These are phyloP conservation scores for Aspergillus jensenii DNA, from an alignment of 2,329 filamentous ascomycete genomes.

Conservation along the genomic window DNA sequence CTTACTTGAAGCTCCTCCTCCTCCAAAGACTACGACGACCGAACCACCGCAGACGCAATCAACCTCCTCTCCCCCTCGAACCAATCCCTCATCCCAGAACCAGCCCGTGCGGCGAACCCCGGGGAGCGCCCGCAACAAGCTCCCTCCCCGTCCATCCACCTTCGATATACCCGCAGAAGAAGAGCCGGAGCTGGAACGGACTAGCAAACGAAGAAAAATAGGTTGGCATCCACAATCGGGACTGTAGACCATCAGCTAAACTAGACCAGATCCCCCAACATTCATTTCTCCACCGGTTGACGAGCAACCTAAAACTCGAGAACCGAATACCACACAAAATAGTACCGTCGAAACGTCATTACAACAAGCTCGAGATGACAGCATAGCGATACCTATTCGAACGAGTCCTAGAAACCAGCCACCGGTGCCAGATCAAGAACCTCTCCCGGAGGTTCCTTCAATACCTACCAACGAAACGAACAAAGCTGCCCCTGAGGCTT, in stretches of 20 bases:
- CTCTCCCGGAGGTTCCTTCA: neutral
- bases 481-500: neutral
- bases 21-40: constrained; percentile 14
- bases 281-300: neutral
- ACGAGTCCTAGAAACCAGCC: neutral
- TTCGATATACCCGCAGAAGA: constrained; percentile 39
- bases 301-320: neutral
- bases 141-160: constrained; percentile 32
- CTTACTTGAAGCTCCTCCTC: constrained; percentile 16
- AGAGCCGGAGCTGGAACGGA: constrained; percentile 24
- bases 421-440: neutral
- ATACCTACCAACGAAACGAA: neutral
- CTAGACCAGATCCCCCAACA: neutral
- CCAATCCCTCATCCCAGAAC: constrained; percentile 16
- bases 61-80: constrained; percentile 9
- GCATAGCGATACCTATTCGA: constrained; percentile 2
- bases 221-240: constrained; percentile 22
- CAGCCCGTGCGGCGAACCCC: constrained; percentile 23
- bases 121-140: constrained; percentile 32
- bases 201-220: constrained; percentile 34
- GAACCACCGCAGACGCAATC: constrained; percentile 11
- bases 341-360: neutral
- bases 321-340: neutral
- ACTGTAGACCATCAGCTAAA: neutral
- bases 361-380: neutral